Evolutionary conservation across 176 grass and related monocot species (phyloP).

Genomic region (Avena sativa): DNA sequence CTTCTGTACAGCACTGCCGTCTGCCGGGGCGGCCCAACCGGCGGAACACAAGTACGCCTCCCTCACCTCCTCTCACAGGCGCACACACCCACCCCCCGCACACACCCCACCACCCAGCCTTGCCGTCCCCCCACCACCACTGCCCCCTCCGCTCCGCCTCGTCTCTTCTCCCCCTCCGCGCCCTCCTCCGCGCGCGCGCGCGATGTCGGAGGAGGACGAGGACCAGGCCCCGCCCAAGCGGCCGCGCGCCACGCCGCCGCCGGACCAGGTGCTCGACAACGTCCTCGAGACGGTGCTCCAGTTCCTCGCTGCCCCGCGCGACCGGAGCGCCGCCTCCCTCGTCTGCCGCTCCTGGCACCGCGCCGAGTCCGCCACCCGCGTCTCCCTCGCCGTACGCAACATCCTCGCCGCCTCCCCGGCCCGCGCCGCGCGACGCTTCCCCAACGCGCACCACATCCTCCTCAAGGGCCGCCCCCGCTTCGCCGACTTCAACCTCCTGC

Average conservation of each 20-base stretch:
- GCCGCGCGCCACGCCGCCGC: conserved; percentile 47
- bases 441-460: conserved; percentile 53
- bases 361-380: conserved; percentile 75
- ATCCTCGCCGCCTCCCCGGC: conserved; percentile 72
- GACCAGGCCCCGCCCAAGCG: conserved; percentile 54
- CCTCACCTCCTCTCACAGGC: background rate
- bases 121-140: background rate
- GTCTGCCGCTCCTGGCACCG: conserved; percentile 88
- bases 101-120: conserved; percentile 1
- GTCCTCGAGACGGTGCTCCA: conserved; percentile 94
- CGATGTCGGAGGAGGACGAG: conserved; percentile 75
- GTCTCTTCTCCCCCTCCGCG: background rate
- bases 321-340: conserved; percentile 79
- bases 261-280: conserved; percentile 91
- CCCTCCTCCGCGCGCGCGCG: background rate
- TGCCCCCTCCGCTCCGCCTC: background rate
- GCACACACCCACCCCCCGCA: background rate
- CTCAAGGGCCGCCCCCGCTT: conserved; percentile 93
- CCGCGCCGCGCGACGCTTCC: conserved; percentile 74
- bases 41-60: conserved; percentile 51
- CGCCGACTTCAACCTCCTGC: conserved; percentile 89
- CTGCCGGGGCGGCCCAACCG: conserved; percentile 12
- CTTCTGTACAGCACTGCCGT: conserved; percentile 26
- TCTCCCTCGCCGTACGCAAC: conserved; percentile 73
- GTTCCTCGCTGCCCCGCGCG: conserved; percentile 67